Conservation (phyloP, 768 basidiomycete species). For the Lactarius quietus region DNA sequence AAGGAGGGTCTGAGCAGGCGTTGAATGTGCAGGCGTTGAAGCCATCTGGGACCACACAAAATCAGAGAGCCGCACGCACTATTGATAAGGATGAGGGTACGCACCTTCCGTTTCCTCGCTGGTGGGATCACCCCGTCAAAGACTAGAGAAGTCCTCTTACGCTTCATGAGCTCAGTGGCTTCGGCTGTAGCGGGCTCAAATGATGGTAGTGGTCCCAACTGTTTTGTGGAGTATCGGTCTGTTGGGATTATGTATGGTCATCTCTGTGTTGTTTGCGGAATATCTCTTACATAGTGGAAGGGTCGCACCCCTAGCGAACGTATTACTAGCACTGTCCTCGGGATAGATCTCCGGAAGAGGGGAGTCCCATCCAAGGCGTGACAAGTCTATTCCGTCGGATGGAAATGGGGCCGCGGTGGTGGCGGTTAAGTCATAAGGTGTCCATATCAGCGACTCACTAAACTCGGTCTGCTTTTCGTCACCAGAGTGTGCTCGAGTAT, state of each 20-base stretch:
- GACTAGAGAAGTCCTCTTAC: conserved; percentile 5
- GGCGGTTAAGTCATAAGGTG: too few species aligned
- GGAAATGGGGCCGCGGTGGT: too few species aligned
- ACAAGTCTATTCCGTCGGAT: too few species aligned
- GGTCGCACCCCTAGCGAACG: not conserved
- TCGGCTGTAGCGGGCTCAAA: not conserved
- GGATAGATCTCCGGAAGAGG: too few species aligned
- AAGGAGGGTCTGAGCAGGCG: not conserved
- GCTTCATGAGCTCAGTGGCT: not conserved
- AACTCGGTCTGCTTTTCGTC: too few species aligned
- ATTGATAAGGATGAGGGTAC: not conserved
- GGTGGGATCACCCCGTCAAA: conserved; percentile 15
- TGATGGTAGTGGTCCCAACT: not conserved
- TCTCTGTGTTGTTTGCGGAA: not conserved
- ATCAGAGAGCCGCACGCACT: not conserved
- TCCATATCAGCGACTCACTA: too few species aligned
- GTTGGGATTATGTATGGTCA: not conserved
- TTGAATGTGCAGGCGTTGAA: too few species aligned
- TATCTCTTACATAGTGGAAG: conserved; percentile 10
- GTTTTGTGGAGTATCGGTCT: not conserved
- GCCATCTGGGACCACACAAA: too few species aligned
- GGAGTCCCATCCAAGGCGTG: too few species aligned
- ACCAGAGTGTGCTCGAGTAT: too few species aligned
- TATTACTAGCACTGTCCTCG: conserved; percentile 19
- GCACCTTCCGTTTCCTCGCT: conserved; percentile 19